Percentiles rank a stretch among this genome's conserved stretches.
phyloP scores from a whole-genome alignment of 805 yeast genomes.

The Schwanniomyces polymorphus region DNA sequence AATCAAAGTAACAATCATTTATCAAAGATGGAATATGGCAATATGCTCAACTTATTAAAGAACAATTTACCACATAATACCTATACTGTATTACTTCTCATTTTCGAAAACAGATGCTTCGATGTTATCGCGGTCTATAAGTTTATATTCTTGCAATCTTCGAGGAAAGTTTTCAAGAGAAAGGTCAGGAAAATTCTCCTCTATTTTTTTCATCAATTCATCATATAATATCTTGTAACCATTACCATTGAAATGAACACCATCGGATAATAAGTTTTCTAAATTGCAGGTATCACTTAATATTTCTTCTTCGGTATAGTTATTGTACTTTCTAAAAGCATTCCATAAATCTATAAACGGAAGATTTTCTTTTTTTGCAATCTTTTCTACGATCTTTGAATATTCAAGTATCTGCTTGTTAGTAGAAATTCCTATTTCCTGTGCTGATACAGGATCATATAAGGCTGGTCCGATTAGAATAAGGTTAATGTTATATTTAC shows the following conservation, averaged over 20 bases:
- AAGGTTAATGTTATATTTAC: conserved; percentile 45
- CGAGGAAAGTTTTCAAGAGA: conserved; percentile 38
- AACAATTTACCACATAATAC: too few relatives aligned
- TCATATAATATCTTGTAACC: conserved; percentile 53
- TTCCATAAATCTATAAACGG: conserved; percentile 61
- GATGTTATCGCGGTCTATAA: conserved; percentile 14
- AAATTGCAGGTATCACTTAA: conserved; percentile 14
- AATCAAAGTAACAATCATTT: too few relatives aligned
- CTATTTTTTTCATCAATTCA: conserved; percentile 41
- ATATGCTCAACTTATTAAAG: too few relatives aligned
- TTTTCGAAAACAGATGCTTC: conserved; percentile 4
- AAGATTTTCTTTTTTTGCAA: conserved; percentile 47
- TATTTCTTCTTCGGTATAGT: conserved; percentile 37
- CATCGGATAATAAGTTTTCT: conserved; percentile 37
- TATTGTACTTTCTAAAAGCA: conserved; percentile 34
- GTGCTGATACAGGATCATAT: conserved; percentile 42
- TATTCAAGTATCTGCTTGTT: conserved; percentile 48
- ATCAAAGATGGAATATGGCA: too few relatives aligned
- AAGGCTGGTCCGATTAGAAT: conserved; percentile 65
- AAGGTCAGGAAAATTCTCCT: conserved; percentile 47
- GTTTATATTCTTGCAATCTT: conserved; percentile 43
- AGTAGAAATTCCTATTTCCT: conserved; percentile 21
- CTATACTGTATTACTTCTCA: background rate
- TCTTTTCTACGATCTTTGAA: conserved; percentile 45
- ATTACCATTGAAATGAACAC: conserved; percentile 58